Evolutionary conservation across 768 basidiomycete species (phyloP).

Genomic region (Phylloporus arenicola): DNA sequence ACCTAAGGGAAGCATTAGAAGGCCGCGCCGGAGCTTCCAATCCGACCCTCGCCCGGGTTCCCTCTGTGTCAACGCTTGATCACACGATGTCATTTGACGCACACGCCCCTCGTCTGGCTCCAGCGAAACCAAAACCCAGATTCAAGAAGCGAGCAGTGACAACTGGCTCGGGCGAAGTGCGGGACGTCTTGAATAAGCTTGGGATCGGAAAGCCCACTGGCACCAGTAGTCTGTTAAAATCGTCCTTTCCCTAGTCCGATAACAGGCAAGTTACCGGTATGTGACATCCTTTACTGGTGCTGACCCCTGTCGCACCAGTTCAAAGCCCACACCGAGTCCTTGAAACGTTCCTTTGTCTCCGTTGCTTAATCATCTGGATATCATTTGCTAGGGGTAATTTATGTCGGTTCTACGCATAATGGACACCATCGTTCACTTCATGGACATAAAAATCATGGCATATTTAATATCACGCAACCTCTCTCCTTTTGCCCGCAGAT

Average conservation of each 20-base stretch:
- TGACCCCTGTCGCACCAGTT: conserved; percentile 11
- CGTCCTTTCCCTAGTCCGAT: conserved; percentile 56
- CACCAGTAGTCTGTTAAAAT: conserved; percentile 58
- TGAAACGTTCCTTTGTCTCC: conserved; percentile 13
- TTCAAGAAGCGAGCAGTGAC: conserved; percentile 48
- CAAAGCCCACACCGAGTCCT: conserved; percentile 13
- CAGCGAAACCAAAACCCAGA: conserved; percentile 52
- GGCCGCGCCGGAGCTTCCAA: conserved; percentile 82
- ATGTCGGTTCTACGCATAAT: conserved; percentile 15
- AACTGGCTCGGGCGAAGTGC: conserved; percentile 62
- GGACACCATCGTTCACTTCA: conserved; percentile 10
- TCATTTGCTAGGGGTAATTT: conserved; percentile 18
- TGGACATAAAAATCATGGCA: conserved; percentile 10
- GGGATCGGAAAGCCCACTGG: conserved; percentile 70
- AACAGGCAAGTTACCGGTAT: conserved; percentile 31
- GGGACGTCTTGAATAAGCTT: conserved; percentile 76
- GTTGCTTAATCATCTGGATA: conserved; percentile 6
- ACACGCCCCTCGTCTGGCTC: conserved; percentile 36
- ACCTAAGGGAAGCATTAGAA: conserved; percentile 84
- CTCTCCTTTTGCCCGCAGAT: conserved; percentile 31
- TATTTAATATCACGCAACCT: conserved; percentile 16
- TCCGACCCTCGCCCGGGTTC: conserved; percentile 57
- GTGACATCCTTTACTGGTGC: background rate
- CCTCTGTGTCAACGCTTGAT: conserved; percentile 75
- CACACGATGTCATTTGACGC: conserved; percentile 49